Conservation (phyloP, 176 grass and related monocot genomes). For the Aegilops umbellulata region DNA sequence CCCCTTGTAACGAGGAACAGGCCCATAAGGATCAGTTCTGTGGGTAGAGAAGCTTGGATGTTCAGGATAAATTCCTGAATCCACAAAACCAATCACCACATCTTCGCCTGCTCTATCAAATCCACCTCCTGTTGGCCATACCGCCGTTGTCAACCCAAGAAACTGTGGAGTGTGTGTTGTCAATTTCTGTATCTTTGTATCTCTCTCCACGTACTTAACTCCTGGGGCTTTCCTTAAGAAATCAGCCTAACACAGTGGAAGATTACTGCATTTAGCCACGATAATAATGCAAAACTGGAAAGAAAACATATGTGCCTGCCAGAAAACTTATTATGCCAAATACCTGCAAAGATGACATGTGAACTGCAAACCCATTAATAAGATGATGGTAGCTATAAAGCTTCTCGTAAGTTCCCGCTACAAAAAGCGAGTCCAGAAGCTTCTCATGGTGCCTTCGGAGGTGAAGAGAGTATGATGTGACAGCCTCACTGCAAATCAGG, state of each 20-base stretch:
- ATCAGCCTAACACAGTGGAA: slow-evolving; percentile 55
- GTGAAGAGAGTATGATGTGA: slow-evolving; percentile 81
- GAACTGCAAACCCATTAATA: slow-evolving; percentile 95
- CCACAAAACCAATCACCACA: slow-evolving; percentile 96
- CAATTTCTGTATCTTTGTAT: slow-evolving; percentile 90
- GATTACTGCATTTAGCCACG: not conserved
- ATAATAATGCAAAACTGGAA: not conserved
- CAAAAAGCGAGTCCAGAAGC: slow-evolving; percentile 83
- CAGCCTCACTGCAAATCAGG: slow-evolving; percentile 59
- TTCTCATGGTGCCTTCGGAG: slow-evolving; percentile 77
- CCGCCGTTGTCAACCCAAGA: slow-evolving; percentile 79
- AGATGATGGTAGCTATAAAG: slow-evolving; percentile 95
- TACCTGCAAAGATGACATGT: slow-evolving; percentile 91
- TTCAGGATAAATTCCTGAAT: slow-evolving; percentile 90
- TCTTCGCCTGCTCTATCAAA: slow-evolving; percentile 96
- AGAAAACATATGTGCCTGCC: not conserved
- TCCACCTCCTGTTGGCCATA: slow-evolving; percentile 89
- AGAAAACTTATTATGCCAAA: not conserved
- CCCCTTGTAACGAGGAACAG: slow-evolving; percentile 71
- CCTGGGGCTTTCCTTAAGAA: slow-evolving; percentile 68
- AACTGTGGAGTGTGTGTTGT: slow-evolving; percentile 96
- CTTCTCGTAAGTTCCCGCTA: slow-evolving; percentile 85
- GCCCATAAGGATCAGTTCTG: slow-evolving; percentile 74
- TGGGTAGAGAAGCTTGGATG: slow-evolving; percentile 83
- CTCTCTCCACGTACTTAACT: slow-evolving; percentile 90